phyloP scores from a whole-genome alignment of 768 basidiomycete genomes.

The Boletus subparvulus region DNA sequence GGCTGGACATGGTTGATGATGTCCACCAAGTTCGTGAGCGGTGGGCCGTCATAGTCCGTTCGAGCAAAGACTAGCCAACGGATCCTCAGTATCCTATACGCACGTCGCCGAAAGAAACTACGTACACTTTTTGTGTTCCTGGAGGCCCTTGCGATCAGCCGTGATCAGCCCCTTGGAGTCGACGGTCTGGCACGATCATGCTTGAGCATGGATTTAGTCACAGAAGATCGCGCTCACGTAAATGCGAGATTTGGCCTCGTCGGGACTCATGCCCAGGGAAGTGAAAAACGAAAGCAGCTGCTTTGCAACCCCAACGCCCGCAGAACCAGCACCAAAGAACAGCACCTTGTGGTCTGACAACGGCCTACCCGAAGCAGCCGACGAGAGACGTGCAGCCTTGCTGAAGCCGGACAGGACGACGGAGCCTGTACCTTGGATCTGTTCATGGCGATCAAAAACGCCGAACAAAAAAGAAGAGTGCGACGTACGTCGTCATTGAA shows the following conservation, averaged over 20 bases:
- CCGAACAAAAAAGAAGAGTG: neutral
- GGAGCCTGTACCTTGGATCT: conserved; percentile 74
- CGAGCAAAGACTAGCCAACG: conserved; percentile 61
- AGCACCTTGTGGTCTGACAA: conserved; percentile 53
- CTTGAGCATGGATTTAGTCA: conserved; percentile 12
- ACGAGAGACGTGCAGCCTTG: conserved; percentile 65
- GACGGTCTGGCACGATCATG: conserved; percentile 48
- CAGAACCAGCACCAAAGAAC: conserved; percentile 56
- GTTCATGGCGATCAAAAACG: neutral
- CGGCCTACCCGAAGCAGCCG: conserved; percentile 41
- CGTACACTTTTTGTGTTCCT: conserved; percentile 74
- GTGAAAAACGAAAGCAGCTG: conserved; percentile 50
- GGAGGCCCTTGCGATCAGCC: conserved; percentile 61
- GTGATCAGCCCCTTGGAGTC: conserved; percentile 79
- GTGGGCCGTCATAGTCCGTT: conserved; percentile 62
- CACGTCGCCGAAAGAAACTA: neutral
- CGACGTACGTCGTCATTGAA: conserved; percentile 72
- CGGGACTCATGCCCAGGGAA: conserved; percentile 55
- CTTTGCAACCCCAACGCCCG: conserved; percentile 55
- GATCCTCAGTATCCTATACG: neutral
- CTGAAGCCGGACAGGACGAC: conserved; percentile 76
- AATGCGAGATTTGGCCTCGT: conserved; percentile 65
- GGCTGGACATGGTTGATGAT: conserved; percentile 73
- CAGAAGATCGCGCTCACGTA: conserved; percentile 46
- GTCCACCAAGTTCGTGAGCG: conserved; percentile 58